Conservation (phyloP, 2,329 filamentous ascomycete genomes). For the Aureobasidium sp. region DNA sequence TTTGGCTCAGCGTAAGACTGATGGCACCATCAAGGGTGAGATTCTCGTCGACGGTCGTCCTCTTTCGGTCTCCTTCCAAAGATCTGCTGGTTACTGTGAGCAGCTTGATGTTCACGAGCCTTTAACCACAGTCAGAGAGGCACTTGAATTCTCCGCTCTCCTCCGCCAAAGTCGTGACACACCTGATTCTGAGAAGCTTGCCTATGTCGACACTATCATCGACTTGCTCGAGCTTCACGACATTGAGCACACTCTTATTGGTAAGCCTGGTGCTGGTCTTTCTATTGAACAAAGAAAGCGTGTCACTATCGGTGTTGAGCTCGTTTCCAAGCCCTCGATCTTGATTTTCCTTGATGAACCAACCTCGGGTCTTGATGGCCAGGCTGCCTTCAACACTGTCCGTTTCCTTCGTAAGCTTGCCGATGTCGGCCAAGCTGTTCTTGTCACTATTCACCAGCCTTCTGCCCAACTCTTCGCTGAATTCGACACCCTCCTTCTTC, state of each 20-base stretch:
- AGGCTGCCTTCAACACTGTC: constrained; percentile 59
- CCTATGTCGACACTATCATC: constrained; percentile 59
- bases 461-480: constrained; percentile 59
- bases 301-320: constrained; percentile 51
- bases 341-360: constrained; percentile 60
- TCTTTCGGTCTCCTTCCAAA: constrained; percentile 41
- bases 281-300: constrained; percentile 50
- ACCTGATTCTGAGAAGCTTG: constrained; percentile 55
- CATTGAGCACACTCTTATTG: constrained; percentile 59
- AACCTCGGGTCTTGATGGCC: constrained; percentile 52
- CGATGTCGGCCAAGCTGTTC: constrained; percentile 58
- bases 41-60: constrained; percentile 40
- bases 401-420: constrained; percentile 61
- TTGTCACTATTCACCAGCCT: constrained; percentile 66
- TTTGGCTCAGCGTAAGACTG: constrained; percentile 39
- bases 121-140: constrained; percentile 59
- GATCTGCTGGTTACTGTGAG: constrained; percentile 50
- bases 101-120: constrained; percentile 63
- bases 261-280: constrained; percentile 49
- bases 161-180: constrained; percentile 55
- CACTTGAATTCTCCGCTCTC: constrained; percentile 58
- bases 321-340: constrained; percentile 52
- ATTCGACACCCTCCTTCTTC: constrained; percentile 59
- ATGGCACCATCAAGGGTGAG: constrained; percentile 39
- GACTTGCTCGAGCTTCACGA: constrained; percentile 59